A percentile compares a stretch with the other conserved stretches of the same genome.
Conservation (phyloP, 495 filamentous ascomycete genomes). For the Lichenothelia convexa region DNA sequence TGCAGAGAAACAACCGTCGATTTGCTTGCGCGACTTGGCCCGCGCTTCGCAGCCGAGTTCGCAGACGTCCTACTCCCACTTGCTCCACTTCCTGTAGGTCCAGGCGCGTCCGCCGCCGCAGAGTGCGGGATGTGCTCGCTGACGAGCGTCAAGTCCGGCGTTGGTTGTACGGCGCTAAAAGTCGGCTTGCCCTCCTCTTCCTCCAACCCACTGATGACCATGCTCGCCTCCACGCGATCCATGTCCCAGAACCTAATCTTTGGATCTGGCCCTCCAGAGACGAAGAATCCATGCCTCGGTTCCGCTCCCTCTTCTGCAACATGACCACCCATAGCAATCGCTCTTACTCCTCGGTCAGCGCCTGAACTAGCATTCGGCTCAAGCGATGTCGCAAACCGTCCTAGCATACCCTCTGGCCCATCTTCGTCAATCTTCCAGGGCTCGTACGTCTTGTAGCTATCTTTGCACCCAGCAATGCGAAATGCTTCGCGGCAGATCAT, state of each 20-base stretch:
- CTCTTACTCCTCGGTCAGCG: slow-evolving; percentile 30
- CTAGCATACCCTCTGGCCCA: slow-evolving; percentile 70
- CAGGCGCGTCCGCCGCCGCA: slow-evolving; percentile 19
- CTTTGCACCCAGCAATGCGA: slow-evolving; percentile 36
- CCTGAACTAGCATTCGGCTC: slow-evolving; percentile 34
- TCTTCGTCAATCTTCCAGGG: slow-evolving; percentile 85
- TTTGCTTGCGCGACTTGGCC: slow-evolving; percentile 21
- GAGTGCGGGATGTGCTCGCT: slow-evolving; percentile 46
- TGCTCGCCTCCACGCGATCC: slow-evolving; percentile 66
- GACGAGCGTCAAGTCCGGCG: slow-evolving; percentile 46
- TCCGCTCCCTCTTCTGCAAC: slow-evolving; percentile 21
- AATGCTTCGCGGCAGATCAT: slow-evolving; percentile 78
- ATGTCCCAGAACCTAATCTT: slow-evolving; percentile 58
- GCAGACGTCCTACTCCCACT: slow-evolving; percentile 15
- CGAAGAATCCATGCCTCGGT: slow-evolving; percentile 20
- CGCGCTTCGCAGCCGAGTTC: slow-evolving; percentile 14
- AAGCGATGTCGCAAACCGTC: slow-evolving; percentile 59
- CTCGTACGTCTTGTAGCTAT: slow-evolving; percentile 44
- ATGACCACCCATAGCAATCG: slow-evolving; percentile 34
- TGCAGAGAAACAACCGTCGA: slow-evolving; percentile 51
- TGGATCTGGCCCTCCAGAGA: slow-evolving; percentile 34
- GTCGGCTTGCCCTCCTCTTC: slow-evolving; percentile 47
- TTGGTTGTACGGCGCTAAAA: slow-evolving; percentile 64
- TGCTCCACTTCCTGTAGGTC: slow-evolving; percentile 20
- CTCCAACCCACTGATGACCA: slow-evolving; percentile 74